A percentile compares a stretch with the other conserved stretches of the same genome.
These are phyloP conservation scores for Edhazardia aedis DNA, from an alignment of 371 early-diverging fungal genomes.

Conservation along the genomic window DNA sequence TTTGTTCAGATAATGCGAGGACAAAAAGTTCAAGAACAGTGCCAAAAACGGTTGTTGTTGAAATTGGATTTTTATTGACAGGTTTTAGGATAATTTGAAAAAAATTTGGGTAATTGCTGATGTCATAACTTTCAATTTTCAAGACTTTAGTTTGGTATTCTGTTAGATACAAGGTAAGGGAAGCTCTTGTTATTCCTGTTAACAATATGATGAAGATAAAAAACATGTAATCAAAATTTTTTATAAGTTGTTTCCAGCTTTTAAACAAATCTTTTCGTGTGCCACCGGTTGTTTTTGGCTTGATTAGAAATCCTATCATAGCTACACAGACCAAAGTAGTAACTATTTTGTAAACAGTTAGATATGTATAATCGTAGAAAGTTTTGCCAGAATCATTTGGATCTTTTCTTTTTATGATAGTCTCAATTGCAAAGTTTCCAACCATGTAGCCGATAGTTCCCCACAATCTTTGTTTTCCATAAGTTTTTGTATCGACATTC, in stretches of 20 bases:
- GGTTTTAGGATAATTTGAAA: no score
- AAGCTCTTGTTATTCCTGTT: constrained; percentile 45
- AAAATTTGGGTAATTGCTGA: no score
- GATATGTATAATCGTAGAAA: constrained; percentile 19
- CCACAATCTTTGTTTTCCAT: constrained; percentile 47
- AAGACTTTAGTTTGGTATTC: constrained; percentile 34
- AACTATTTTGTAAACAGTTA: constrained; percentile 21
- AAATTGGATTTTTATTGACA: background rate
- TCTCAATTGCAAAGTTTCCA: constrained; percentile 12
- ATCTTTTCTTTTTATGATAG: no score
- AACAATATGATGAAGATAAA: constrained; percentile 47
- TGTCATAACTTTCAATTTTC: constrained; percentile 20
- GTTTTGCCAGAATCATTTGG: constrained; percentile 1
- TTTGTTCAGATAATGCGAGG: no score
- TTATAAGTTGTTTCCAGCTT: background rate
- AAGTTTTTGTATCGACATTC: constrained; percentile 27
- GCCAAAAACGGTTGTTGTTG: background rate
- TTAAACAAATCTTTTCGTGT: no score
- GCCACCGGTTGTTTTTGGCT: background rate
- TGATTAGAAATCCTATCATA: constrained; percentile 14
- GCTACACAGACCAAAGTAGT: constrained; percentile 8
- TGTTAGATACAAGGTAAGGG: constrained; percentile 42
- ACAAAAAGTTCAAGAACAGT: constrained; percentile 11
- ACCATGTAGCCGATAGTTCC: constrained; percentile 41
- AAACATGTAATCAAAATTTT: constrained; percentile 29